Base-by-base conservation (phyloP, 2,329 filamentous ascomycete genomes). In the Aspergillus piperis region DNA sequence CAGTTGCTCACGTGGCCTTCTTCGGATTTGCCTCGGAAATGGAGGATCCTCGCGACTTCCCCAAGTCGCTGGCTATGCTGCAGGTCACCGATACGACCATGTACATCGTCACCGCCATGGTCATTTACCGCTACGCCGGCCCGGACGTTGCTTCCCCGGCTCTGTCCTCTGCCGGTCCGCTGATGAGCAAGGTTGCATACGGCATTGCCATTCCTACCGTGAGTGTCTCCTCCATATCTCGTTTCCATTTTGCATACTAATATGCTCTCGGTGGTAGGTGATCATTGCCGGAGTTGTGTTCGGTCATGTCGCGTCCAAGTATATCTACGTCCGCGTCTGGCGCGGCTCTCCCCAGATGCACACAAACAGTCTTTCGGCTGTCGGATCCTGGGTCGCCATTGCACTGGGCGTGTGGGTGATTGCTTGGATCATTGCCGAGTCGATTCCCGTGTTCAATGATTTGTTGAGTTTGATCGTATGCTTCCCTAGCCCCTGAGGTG, bases 231-330 rank as follows among this genome's bases (percentile, higher is more conserved):
- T 7, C 23, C 11, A 6, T 36, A 5, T 13, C 5, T 27, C 25
- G 25, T 7, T 8, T 8, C 41, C 19, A 11, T 47, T 57, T 19
- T 17, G 50, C 17, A 44, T 49, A 57, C n/a, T 11, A 0, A 23
- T 13, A 44, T 44, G 5, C 8, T n/a, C 11, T 13, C 5, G 2
- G 11, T 36, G 32, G 11, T 38, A 75, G 73, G 90, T 90, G 58
- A 78, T 90, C 38, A 84, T 90, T 51, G 87, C 88, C 0, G 88
- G 88, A 51, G 87, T 90, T 10, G 87, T 91, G 56, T 86, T 89
- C 67, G 87, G 84, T 4, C 84, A 88, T 58, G 86, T 90, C 1
- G 86, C 85, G 0, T 82, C 81, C 50, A 89, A 88, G 69, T 88
- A 88, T 64, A 79, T 90, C 58, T 90, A 88, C 69, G 78, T 85